These are phyloP conservation scores for Acacia confusa DNA, from an alignment of 306 rosid genomes.

Conservation along the genomic window DNA sequence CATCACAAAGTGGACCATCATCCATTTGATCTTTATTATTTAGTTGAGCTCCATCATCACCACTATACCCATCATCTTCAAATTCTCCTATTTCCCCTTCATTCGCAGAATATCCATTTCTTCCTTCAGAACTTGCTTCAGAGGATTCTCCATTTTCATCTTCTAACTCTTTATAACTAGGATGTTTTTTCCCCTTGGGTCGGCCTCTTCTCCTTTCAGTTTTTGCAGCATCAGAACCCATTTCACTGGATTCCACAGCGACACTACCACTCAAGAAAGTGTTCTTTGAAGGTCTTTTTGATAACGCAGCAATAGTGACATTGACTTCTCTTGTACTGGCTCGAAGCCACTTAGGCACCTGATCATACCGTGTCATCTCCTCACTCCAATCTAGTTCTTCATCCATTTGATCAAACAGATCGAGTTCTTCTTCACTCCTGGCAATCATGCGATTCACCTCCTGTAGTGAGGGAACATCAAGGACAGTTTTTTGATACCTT, in stretches of 20 bases:
- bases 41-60: slow-evolving; percentile 61
- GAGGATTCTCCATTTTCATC: slow-evolving; percentile 81
- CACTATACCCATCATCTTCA: slow-evolving; percentile 82
- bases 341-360: slow-evolving; percentile 94
- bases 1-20: slow-evolving; percentile 57
- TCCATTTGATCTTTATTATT: slow-evolving; percentile 54
- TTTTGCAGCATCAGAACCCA: slow-evolving; percentile 67
- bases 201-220: slow-evolving; percentile 82
- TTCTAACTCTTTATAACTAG: slow-evolving; percentile 83
- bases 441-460: slow-evolving; percentile 99
- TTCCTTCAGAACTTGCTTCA: slow-evolving; percentile 88
- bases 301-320: slow-evolving; percentile 66
- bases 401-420: slow-evolving; percentile 93
- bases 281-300: slow-evolving; percentile 77
- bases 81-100: slow-evolving; percentile 84
- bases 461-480: slow-evolving; percentile 90
- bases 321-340: slow-evolving; percentile 78
- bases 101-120: slow-evolving; percentile 72
- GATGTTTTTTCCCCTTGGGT: slow-evolving; percentile 71
- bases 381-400: slow-evolving; percentile 92
- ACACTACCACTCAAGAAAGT: slow-evolving; percentile 53
- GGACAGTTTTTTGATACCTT: slow-evolving; percentile 92
- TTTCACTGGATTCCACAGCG: slow-evolving; percentile 64
- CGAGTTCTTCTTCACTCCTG: slow-evolving; percentile 84
- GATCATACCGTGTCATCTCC: slow-evolving; percentile 80